Conservation (phyloP, 2,329 filamentous ascomycete genomes). For the Penicillium sp. region DNA sequence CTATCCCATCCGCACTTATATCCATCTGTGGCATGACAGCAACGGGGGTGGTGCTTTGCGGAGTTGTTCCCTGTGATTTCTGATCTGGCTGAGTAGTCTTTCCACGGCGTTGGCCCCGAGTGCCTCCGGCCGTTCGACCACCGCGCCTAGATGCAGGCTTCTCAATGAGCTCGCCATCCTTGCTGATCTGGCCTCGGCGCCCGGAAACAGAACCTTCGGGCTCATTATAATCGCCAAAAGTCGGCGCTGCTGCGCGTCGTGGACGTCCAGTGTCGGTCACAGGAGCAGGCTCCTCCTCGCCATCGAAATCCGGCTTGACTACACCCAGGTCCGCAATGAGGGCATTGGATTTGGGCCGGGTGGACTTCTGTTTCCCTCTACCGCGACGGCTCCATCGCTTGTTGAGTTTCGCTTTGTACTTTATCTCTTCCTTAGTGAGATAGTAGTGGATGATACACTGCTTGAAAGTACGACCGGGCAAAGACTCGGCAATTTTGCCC, state of each 20-base stretch:
- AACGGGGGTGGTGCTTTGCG: constrained; percentile 19
- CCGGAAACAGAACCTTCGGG: constrained; percentile 28
- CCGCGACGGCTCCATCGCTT: constrained; percentile 46
- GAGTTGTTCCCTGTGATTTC: constrained; percentile 15
- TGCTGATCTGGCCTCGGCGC: constrained; percentile 33
- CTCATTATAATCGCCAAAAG: constrained; percentile 45
- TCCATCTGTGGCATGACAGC: constrained; percentile 29
- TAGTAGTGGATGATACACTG: constrained; percentile 53
- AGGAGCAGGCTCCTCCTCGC: constrained; percentile 43
- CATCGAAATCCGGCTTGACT: constrained; percentile 44
- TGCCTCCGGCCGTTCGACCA: constrained; percentile 29
- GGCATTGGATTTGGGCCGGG: constrained; percentile 47
- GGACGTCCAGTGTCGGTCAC: constrained; percentile 52
- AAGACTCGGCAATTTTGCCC: constrained; percentile 49
- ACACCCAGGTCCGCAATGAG: constrained; percentile 48
- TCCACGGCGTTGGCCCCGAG: constrained; percentile 35
- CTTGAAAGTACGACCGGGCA: constrained; percentile 47
- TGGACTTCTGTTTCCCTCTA: constrained; percentile 34
- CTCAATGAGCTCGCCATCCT: constrained; percentile 37
- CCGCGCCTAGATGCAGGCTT: constrained; percentile 36
- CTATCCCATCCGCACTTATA: constrained; percentile 12
- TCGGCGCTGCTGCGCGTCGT: constrained; percentile 50
- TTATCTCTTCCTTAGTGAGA: constrained; percentile 49
- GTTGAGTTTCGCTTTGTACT: constrained; percentile 50
- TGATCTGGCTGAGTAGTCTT: constrained; percentile 34